Base-by-base conservation (phyloP, 495 filamentous ascomycete species). In the Penicillium nucicola region DNA sequence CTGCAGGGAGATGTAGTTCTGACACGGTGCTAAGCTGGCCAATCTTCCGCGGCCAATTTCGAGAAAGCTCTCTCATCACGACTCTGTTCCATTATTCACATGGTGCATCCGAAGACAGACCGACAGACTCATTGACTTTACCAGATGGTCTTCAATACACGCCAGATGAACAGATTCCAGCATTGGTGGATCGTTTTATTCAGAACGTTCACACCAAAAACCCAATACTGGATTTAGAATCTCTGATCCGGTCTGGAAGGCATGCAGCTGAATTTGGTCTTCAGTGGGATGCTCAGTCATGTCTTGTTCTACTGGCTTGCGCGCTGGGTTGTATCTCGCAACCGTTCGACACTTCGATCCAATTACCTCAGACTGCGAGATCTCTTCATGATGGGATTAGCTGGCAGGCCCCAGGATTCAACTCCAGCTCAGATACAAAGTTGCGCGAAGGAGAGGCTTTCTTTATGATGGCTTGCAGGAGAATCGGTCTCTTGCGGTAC, bases 171-270 rank as follows among this genome's bases (percentile, higher is more conserved):
- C 49, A 36, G 18, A 48, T 53, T 5, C 51, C 51, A 20, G 11
- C 28, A 7, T 11, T 42, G 17, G 37, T 67, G 13, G 58, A 67
- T 22, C 47, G 56, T 7, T 68, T 68, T 25, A 55, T 69, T 19
- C 38, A 55, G 15, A 62, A 66, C 41, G 62, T 69, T 14, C 66
- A 69, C 32, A 65, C 59, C 15, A 69, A 69, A 41, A 69, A 69
- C 25, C 66, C 66, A 5, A 64, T 69, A n/a, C 19, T 69, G 7
- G 59, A 69, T 28, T 47, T 57, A 12, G 53, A 41, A 13, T 38
- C 48, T 5, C 50, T 68, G 20, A 34, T 45, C 8, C 38, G 38
- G 10, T 41, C 38, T 6, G 38, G 38, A 4, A 59, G 61, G 4
- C 19, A 45, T 8, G 56, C 46, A 23, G 65, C 52, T 12, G 46